A percentile compares a stretch with the other conserved stretches of the same genome.
Evolutionary conservation across 805 yeast genomes (phyloP).

Genomic region (Candida boidinii): DNA sequence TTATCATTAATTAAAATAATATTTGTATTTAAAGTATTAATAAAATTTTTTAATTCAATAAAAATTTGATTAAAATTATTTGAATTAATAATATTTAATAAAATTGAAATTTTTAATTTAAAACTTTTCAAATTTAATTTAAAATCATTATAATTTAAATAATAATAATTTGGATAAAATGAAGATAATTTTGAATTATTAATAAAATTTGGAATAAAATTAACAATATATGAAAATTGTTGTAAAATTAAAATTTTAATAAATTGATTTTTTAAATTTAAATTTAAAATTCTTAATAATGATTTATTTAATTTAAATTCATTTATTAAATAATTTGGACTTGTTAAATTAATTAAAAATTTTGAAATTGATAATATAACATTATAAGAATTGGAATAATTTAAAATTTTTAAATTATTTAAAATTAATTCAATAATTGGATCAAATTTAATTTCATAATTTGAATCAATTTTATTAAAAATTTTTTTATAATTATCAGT

Average conservation of each 20-base stretch:
- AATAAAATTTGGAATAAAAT: constrained; percentile 23
- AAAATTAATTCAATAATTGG: constrained; percentile 52
- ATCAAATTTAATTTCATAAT: constrained; percentile 38
- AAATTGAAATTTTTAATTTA: constrained; percentile 48
- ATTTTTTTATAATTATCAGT: too few relatives aligned
- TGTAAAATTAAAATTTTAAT: constrained; percentile 34
- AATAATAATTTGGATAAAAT: constrained; percentile 36
- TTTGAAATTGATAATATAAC: constrained; percentile 56
- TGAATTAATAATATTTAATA: constrained; percentile 50
- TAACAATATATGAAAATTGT: constrained; percentile 26
- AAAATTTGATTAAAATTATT: constrained; percentile 42
- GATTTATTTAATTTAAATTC: constrained; percentile 41
- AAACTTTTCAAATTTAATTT: too few relatives aligned
- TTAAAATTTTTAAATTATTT: constrained; percentile 34
- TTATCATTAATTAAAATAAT: constrained; percentile 17
- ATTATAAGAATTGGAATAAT: constrained; percentile 44
- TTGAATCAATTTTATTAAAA: too few relatives aligned
- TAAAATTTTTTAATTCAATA: constrained; percentile 57
- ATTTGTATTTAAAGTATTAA: constrained; percentile 17
- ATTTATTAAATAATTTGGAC: constrained; percentile 30
- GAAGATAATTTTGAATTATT: constrained; percentile 25
- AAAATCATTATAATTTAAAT: too few relatives aligned
- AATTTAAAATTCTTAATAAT: constrained; percentile 26
- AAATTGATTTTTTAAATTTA: constrained; percentile 16
- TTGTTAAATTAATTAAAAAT: constrained; percentile 49